Conservation (phyloP, 495 filamentous ascomycete species). For the Penicillium steckii region DNA sequence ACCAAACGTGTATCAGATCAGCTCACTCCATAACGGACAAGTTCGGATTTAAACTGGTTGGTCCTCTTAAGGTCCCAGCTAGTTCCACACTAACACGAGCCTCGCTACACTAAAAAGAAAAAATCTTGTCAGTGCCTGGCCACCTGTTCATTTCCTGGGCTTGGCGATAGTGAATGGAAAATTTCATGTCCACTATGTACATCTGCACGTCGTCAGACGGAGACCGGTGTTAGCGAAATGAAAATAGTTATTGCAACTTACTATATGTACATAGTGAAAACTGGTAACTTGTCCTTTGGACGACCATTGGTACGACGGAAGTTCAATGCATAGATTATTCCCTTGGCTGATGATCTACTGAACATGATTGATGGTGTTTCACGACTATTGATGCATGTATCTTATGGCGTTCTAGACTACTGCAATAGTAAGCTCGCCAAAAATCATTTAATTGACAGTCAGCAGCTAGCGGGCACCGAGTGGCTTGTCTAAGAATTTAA, state of each 20-base stretch:
- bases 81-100: not conserved
- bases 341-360: not conserved
- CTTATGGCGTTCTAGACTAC: not conserved
- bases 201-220: not conserved
- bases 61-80: not conserved
- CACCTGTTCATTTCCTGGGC: not conserved
- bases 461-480: not conserved
- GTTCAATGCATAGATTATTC: not conserved
- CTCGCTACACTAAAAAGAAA: not conserved
- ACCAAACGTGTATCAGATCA: slow-evolving; percentile 13
- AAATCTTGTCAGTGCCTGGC: not conserved
- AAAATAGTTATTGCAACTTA: too few relatives aligned
- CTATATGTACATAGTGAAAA: not conserved
- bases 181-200: not conserved
- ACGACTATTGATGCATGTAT: slow-evolving; percentile 1
- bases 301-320: not conserved
- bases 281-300: not conserved
- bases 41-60: not conserved
- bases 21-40: slow-evolving; percentile 5
- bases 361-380: slow-evolving; percentile 18
- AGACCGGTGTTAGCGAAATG: not conserved
- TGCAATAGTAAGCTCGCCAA: slow-evolving; percentile 2
- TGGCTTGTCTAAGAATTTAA: slow-evolving; percentile 5
- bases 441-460: not conserved
- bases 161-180: not conserved